Evolutionary conservation across 768 basidiomycete species (phyloP), one percentile per base, ranked within the genome.

Genomic region (Lentinus brumalis): DNA sequence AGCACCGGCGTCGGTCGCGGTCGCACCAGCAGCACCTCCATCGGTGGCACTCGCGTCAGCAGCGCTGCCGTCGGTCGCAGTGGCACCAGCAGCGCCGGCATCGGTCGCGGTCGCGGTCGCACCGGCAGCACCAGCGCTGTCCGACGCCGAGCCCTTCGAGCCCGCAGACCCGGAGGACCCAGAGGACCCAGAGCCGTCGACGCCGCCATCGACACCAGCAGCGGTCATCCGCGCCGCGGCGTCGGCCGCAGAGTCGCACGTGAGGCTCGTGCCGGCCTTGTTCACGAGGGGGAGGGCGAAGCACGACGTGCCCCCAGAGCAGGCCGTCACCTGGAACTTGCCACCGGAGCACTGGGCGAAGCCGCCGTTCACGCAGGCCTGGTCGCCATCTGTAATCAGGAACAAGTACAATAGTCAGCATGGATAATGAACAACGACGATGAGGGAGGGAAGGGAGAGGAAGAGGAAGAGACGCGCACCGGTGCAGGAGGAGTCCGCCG

Each of bases 241-340:
- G 60, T 79, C 78, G 5, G 57, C 62, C 42, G 68, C 56, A 14
- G 71, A 73, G 47, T 72, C 70, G 66, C 78, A 79, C 12, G 76
- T 62, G 56, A 79, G 51, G 56, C 64, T 64, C n/a, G 79, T 80
- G 50, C 79, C 79, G 3, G 66, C 63, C 45, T 62, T 66, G 62
- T 78, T 78, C 11, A 78, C 76, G 32, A 81, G 73, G 1, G 79
- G 79, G 26, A 81, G 74, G 2, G 78, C 81, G 30, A 71, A 68
- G 68, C 80, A 81, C 16, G 39, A 50, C 1, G 61, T 57, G 9
- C 73, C 70, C 10, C 57, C 62, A 9, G 71, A 56, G 67, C 80
- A 81, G 5, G 60, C 38, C 0, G 75, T 72, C 10, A 70, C 32
- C 1, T 60, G 61, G 64, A 77, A 81, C 49, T 70, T 69, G 45